Evolutionary conservation across 2,329 filamentous ascomycete genomes (phyloP), one percentile per base, ranked within the genome.

Genomic region (Colletotrichum agaves): DNA sequence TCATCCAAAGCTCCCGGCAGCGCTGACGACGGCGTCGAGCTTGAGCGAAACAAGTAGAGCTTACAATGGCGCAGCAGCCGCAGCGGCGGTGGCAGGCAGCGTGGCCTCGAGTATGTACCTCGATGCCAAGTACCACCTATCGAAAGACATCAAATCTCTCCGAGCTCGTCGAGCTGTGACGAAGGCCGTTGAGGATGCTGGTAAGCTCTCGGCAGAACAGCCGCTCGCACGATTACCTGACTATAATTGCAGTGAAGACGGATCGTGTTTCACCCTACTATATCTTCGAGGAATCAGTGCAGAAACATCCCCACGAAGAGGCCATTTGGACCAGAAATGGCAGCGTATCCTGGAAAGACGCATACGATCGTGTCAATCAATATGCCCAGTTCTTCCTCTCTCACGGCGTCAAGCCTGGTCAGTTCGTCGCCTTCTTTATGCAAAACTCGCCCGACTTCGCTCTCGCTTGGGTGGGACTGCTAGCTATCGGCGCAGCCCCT

Each of bases 261-360:
- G 85, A 87, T 12, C 82, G 85, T 21, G 72, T 83, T 7, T 91
- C 87, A 21, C 80, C 88, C 1, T 93, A 90, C 84, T 91, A 92
- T 76, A 78, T 86, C 62, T 89, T 93, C 74, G 87, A 90, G 73
- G 79, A 84, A 12, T 78, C 85, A 7, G 88, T 84, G 13, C 80
- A 83, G 47, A 77, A 79, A 19, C 81, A 85, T 33, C 85, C 84
- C 1, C 79, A 86, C 61, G 82, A 84, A 49, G 82, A 86, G 65
- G 88, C 87, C 71, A 84, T 94, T 72, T 93, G 91, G 91, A 90
- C 89, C 43, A 86, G 89, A 11, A 81, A 81, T 49, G 84, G 85
- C 21, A 83, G 81, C 71, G 90, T 88, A 77, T 90, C 88, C 3
- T 91, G 85, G 78, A 78, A 78, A 19, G 80, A 90, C 71, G 75